phyloP scores from a whole-genome alignment of 495 filamentous ascomycete species.

The Penicillium nucicola region DNA sequence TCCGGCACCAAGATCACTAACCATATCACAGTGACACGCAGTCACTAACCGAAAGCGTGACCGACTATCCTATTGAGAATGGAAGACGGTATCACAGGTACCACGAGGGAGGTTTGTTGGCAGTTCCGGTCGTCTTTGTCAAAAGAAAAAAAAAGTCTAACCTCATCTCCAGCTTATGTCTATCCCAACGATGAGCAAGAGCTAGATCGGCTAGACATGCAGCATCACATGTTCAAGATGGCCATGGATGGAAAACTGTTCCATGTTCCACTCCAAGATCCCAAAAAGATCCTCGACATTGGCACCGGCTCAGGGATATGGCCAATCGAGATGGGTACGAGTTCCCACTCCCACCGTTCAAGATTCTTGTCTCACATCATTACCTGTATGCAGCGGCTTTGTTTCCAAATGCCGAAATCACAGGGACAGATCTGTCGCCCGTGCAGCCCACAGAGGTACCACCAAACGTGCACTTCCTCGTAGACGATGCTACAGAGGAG shows the following conservation, averaged over 20 bases:
- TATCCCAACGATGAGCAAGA: conserved; percentile 58
- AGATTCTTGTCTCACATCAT: conserved; percentile 18
- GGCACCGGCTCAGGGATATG: conserved; percentile 71
- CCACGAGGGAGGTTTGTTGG: conserved; percentile 50
- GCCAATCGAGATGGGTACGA: conserved; percentile 60
- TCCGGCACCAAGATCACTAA: conserved; percentile 6
- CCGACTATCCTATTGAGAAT: conserved; percentile 52
- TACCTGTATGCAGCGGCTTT: conserved; percentile 31
- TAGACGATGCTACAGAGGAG: conserved; percentile 50
- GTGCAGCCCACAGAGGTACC: conserved; percentile 59
- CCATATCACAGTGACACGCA: conserved; percentile 39
- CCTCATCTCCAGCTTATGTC: conserved; percentile 39
- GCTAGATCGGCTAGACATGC: conserved; percentile 54
- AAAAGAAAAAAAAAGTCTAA: conserved; percentile 15
- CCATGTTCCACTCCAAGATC: conserved; percentile 56
- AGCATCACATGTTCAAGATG: conserved; percentile 58
- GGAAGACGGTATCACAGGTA: conserved; percentile 56
- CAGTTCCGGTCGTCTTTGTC: neutral
- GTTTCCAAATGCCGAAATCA: conserved; percentile 55
- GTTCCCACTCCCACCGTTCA: conserved; percentile 6
- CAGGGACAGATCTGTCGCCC: conserved; percentile 61
- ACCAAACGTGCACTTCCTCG: conserved; percentile 58
- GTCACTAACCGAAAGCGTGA: conserved; percentile 49
- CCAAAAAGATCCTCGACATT: conserved; percentile 61
- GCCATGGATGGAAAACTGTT: conserved; percentile 51